A percentile compares a stretch with the other conserved stretches of the same genome.
phyloP scores from a whole-genome alignment of 225 moss, liverwort and hornwort genomes.

The Marchantia paleacea region DNA sequence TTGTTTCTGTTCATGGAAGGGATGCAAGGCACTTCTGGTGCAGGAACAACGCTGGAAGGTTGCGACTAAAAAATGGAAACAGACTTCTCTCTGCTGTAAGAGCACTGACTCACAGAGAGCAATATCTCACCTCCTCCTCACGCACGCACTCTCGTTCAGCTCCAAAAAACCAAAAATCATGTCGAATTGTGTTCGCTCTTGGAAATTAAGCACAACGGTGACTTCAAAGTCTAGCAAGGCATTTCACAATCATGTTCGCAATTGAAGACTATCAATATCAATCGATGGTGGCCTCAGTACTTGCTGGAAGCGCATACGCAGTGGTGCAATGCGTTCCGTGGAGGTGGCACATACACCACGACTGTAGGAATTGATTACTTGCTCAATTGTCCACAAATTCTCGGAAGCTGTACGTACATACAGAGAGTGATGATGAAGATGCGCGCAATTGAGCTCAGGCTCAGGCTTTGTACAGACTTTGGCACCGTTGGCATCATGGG shows the following conservation, averaged over 20 bases:
- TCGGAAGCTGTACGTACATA: neutral
- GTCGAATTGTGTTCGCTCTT: too few relatives aligned
- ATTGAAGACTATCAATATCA: neutral
- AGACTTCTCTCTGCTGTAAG: too few relatives aligned
- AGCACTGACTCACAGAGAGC: neutral
- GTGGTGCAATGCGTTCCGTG: neutral
- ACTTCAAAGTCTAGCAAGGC: too few relatives aligned
- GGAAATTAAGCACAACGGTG: too few relatives aligned
- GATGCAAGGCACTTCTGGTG: conserved; percentile 4
- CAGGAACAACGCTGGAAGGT: neutral
- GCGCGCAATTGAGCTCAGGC: neutral
- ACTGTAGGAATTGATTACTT: neutral
- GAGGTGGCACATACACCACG: neutral
- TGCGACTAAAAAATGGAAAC: neutral
- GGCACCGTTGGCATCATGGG: neutral
- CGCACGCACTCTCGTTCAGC: neutral
- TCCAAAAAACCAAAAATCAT: neutral
- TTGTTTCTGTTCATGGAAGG: neutral
- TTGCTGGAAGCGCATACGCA: neutral
- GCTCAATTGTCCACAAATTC: neutral
- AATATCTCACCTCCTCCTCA: neutral
- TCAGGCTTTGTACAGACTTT: neutral
- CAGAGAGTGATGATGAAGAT: neutral
- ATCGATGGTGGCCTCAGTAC: neutral
- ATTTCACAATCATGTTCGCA: neutral